These are phyloP conservation scores for Cryptosporidium andersoni DNA, from an alignment of 169 alveolate genomes.

Conservation along the genomic window DNA sequence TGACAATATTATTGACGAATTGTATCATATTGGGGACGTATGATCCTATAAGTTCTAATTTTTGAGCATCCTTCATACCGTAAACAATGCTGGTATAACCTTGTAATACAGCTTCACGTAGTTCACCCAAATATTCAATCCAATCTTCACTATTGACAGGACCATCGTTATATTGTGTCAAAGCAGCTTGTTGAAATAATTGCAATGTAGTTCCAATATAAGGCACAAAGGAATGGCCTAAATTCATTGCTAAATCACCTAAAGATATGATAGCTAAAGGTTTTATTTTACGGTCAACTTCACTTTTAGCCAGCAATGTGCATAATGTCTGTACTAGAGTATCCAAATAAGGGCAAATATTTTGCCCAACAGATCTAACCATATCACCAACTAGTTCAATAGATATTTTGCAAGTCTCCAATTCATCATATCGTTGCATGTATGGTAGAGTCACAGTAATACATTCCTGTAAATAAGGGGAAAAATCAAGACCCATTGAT, in stretches of 20 bases:
- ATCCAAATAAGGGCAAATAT: constrained; percentile 33
- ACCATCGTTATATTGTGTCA: constrained; percentile 85
- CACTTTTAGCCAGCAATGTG: constrained; percentile 59
- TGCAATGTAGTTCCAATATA: constrained; percentile 81
- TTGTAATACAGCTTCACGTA: constrained; percentile 86
- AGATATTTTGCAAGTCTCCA: constrained; percentile 52
- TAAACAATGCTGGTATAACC: constrained; percentile 87
- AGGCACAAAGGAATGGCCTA: constrained; percentile 81
- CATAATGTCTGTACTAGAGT: constrained; percentile 45
- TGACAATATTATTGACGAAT: constrained; percentile 77
- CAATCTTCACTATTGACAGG: constrained; percentile 90
- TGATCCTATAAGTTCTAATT: constrained; percentile 77
- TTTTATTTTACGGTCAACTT: constrained; percentile 85
- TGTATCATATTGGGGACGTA: constrained; percentile 84
- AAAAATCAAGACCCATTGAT: constrained; percentile 54
- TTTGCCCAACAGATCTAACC: constrained; percentile 63
- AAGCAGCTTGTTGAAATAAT: constrained; percentile 86
- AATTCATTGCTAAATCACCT: constrained; percentile 90
- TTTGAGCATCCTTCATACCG: constrained; percentile 86
- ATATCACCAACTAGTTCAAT: constrained; percentile 52
- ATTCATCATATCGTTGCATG: constrained; percentile 56
- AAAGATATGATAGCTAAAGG: constrained; percentile 86
- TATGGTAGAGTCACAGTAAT: constrained; percentile 34
- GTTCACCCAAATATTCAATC: constrained; percentile 87
- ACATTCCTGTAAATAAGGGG: constrained; percentile 51